A percentile compares a stretch with the other conserved stretches of the same genome.
phyloP scores from a whole-genome alignment of 495 filamentous ascomycete species.

The Friedmanniomyces simplex region DNA sequence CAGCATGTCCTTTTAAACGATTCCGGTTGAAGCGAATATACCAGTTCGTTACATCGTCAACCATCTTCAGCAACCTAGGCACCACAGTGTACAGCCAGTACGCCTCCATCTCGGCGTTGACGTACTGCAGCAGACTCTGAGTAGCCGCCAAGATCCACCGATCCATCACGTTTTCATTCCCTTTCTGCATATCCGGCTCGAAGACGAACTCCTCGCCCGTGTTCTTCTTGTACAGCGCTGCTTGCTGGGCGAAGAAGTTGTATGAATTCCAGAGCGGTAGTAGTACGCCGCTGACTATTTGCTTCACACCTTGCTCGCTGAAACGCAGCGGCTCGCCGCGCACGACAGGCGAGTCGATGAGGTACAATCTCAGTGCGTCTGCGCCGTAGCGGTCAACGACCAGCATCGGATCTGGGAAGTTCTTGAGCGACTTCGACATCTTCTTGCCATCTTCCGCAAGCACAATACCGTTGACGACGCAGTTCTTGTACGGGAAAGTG shows the following conservation, averaged over 20 bases:
- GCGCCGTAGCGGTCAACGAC: constrained; percentile 87
- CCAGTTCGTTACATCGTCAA: constrained; percentile 97
- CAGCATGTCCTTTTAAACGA: constrained; percentile 75
- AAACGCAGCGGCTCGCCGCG: constrained; percentile 85
- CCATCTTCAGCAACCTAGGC: constrained; percentile 72
- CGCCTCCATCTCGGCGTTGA: constrained; percentile 89
- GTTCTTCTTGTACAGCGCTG: constrained; percentile 83
- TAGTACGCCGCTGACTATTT: constrained; percentile 88
- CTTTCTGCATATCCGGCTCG: constrained; percentile 60
- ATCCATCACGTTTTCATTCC: constrained; percentile 91
- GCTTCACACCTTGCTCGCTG: constrained; percentile 88
- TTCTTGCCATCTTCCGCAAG: constrained; percentile 95
- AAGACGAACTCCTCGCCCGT: constrained; percentile 69
- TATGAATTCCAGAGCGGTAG: constrained; percentile 96
- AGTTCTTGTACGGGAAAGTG: constrained; percentile 86
- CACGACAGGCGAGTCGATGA: constrained; percentile 96
- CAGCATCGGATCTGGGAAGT: constrained; percentile 82
- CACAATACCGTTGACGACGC: constrained; percentile 93
- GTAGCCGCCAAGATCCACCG: constrained; percentile 90
- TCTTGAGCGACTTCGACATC: constrained; percentile 97
- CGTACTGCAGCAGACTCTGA: constrained; percentile 84
- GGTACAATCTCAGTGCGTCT: constrained; percentile 85
- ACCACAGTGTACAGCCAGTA: constrained; percentile 74
- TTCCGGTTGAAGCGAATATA: constrained; percentile 99
- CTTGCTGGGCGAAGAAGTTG: constrained; percentile 96